phyloP scores from a whole-genome alignment of 345 rosid species.

The Anastatica hierochuntica region DNA sequence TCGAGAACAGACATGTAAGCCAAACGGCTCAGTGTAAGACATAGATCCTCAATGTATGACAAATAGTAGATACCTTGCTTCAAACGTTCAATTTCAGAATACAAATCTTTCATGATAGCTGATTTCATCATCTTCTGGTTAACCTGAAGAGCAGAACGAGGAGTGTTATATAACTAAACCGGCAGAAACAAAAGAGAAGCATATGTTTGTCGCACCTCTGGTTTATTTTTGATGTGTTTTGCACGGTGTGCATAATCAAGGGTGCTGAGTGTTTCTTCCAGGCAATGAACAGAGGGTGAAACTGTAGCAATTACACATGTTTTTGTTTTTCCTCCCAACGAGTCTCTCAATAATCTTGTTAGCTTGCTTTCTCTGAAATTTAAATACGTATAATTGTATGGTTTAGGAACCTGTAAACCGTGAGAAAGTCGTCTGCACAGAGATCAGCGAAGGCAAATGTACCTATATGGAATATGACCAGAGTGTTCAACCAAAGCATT shows the following conservation, averaged over 20 bases:
- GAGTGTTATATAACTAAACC: constrained; percentile 1
- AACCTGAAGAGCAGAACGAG: constrained; percentile 39
- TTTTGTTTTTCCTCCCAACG: constrained; percentile 97
- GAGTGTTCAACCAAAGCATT: constrained; percentile 97
- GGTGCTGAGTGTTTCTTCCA: constrained; percentile 99
- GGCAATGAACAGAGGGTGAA: constrained; percentile 84
- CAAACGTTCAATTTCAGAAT: constrained; percentile 88
- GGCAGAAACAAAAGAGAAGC: not conserved
- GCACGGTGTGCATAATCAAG: constrained; percentile 97
- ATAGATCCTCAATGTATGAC: not conserved
- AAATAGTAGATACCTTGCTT: constrained; percentile 59
- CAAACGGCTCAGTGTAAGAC: not conserved
- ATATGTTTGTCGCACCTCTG: constrained; percentile 51
- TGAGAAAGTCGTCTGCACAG: too few relatives aligned
- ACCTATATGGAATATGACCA: constrained; percentile 96
- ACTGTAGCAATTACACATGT: constrained; percentile 95
- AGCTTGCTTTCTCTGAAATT: constrained; percentile 86
- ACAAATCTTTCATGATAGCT: constrained; percentile 88
- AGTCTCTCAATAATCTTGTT: constrained; percentile 93
- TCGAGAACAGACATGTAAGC: not conserved
- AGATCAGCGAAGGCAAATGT: constrained; percentile 5
- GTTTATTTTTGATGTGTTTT: constrained; percentile 95
- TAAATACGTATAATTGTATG: not conserved
- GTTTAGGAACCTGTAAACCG: not conserved
- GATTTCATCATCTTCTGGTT: constrained; percentile 99